Percentiles rank a stretch among this genome's conserved stretches.
phyloP scores from a whole-genome alignment of 1,284 basidiomycete genomes.

The Puccinia coronata region DNA sequence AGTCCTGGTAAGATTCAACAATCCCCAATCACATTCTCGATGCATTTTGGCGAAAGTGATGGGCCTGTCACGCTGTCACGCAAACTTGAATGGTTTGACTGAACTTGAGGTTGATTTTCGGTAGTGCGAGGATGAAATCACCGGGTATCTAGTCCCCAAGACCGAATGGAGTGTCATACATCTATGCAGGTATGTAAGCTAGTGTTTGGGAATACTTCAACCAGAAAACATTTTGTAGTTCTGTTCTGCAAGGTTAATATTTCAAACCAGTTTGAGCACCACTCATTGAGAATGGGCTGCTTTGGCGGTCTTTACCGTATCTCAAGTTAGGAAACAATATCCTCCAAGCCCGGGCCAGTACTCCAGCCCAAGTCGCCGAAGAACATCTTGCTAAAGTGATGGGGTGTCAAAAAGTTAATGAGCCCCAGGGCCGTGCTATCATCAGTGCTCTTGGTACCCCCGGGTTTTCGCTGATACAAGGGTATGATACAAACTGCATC shows the following conservation, averaged over 20 bases:
- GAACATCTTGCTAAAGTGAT: constrained; percentile 70
- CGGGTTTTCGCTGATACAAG: constrained; percentile 93
- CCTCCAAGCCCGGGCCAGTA: constrained; percentile 67
- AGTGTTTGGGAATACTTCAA: background rate
- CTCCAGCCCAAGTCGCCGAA: constrained; percentile 61
- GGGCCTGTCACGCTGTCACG: constrained; percentile 67
- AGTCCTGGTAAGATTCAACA: constrained; percentile 37
- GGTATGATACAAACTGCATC: constrained; percentile 65
- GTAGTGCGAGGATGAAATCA: constrained; percentile 59
- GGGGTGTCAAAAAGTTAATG: constrained; percentile 75
- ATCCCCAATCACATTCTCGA: constrained; percentile 25
- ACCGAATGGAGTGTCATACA: constrained; percentile 76
- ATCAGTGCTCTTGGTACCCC: constrained; percentile 70
- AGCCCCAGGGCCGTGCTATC: constrained; percentile 91
- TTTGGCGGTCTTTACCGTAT: constrained; percentile 75
- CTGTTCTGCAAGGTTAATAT: constrained; percentile 12
- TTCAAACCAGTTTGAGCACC: constrained; percentile 72
- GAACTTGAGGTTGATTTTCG: constrained; percentile 61
- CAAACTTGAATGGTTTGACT: constrained; percentile 62
- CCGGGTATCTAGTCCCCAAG: constrained; percentile 62
- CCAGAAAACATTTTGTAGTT: background rate
- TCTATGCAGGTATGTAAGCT: constrained; percentile 70
- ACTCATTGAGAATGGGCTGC: constrained; percentile 89
- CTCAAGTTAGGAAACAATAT: constrained; percentile 76
- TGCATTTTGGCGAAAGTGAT: constrained; percentile 73